Conservation (phyloP, 2,329 filamentous ascomycete genomes). For the Penicillium sp. region DNA sequence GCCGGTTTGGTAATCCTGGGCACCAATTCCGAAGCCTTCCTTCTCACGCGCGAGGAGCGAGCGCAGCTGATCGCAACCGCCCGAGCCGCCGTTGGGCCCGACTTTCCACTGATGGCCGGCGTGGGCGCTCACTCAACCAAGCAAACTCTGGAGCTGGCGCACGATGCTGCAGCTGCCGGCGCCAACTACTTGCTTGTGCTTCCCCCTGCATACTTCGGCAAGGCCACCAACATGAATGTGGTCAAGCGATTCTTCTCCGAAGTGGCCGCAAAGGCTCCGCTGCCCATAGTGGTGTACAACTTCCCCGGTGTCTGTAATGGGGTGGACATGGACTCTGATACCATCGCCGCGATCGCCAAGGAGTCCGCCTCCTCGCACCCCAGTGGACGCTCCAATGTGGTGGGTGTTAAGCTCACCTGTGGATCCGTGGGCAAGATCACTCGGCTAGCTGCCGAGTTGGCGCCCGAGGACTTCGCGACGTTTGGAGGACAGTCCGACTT, state of each 20-base stretch:
- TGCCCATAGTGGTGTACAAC: conserved; percentile 68
- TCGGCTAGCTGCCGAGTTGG: conserved; percentile 55
- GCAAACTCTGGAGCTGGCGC: conserved; percentile 62
- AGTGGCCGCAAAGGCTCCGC: conserved; percentile 52
- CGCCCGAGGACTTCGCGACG: conserved; percentile 61
- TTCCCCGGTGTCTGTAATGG: conserved; percentile 70
- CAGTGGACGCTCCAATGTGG: conserved; percentile 51
- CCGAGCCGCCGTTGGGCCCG: conserved; percentile 53
- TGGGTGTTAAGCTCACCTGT: conserved; percentile 68
- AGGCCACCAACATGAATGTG: conserved; percentile 59
- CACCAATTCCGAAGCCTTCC: conserved; percentile 59
- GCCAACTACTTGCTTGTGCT: conserved; percentile 64
- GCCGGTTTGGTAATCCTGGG: conserved; percentile 57
- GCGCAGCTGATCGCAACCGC: conserved; percentile 59
- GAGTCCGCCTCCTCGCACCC: conserved; percentile 35
- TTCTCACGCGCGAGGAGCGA: conserved; percentile 62
- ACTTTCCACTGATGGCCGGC: conserved; percentile 63
- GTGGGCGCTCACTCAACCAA: conserved; percentile 65
- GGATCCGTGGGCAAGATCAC: conserved; percentile 63
- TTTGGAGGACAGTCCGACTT: conserved; percentile 76
- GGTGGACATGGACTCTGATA: conserved; percentile 66
- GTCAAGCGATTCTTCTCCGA: conserved; percentile 62
- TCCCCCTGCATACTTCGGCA: conserved; percentile 66
- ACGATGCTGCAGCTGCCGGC: conserved; percentile 61
- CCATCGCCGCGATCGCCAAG: conserved; percentile 56